phyloP scores from a whole-genome alignment of 768 basidiomycete genomes.

The Rhodotorula graminis region DNA sequence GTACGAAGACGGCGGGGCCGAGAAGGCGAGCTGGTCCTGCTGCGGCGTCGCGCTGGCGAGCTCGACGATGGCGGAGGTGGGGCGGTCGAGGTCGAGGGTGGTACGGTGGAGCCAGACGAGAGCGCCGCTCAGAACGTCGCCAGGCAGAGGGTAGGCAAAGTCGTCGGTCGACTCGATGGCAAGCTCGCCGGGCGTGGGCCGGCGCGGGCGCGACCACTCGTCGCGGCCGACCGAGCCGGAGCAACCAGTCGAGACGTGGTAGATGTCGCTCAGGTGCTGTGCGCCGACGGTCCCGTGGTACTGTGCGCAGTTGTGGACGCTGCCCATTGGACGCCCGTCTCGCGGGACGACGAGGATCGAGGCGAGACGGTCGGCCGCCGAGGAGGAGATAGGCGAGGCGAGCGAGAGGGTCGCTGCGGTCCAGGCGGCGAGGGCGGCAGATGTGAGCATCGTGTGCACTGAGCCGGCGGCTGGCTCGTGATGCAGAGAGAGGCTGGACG shows the following conservation, averaged over 20 bases:
- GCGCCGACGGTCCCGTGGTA: constrained; percentile 6
- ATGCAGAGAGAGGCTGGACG: too few relatives aligned
- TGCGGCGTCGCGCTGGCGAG: neutral
- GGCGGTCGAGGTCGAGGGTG: neutral
- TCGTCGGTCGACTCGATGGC: too few relatives aligned
- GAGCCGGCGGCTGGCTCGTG: too few relatives aligned
- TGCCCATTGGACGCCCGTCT: too few relatives aligned
- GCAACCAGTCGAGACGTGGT: constrained; percentile 4
- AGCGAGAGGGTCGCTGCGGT: neutral
- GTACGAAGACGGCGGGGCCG: neutral
- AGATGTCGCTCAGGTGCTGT: constrained; percentile 2
- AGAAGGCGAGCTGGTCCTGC: neutral
- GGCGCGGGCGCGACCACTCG: too few relatives aligned
- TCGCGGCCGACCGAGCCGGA: too few relatives aligned
- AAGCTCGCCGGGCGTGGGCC: neutral
- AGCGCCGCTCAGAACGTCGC: neutral
- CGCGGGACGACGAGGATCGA: neutral
- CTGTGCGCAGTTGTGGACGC: neutral
- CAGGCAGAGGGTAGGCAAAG: neutral
- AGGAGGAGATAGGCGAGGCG: neutral
- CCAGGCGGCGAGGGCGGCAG: neutral
- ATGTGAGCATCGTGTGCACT: neutral
- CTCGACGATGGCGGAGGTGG: neutral
- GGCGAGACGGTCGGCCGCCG: neutral
- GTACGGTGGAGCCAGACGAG: constrained; percentile 18